These are phyloP conservation scores for Botrytis deweyae DNA, from an alignment of 2,329 filamentous ascomycete genomes.

Conservation along the genomic window DNA sequence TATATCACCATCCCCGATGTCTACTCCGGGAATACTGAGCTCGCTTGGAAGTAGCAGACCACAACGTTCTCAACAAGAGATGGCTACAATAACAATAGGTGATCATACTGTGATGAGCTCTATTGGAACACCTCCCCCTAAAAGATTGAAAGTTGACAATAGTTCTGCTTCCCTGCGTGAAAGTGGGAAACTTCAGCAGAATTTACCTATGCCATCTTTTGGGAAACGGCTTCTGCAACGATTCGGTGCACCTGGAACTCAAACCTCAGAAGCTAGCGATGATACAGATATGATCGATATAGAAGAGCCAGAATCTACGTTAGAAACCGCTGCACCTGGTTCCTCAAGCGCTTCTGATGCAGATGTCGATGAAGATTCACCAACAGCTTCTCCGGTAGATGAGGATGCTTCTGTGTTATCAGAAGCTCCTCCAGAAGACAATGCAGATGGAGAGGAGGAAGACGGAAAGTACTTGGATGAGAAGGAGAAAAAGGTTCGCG, in stretches of 20 bases:
- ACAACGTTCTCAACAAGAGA: constrained; percentile 30
- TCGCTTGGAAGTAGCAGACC: constrained; percentile 29
- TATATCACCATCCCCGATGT: constrained; percentile 31
- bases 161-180: constrained; percentile 17
- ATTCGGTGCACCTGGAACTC: constrained; percentile 36
- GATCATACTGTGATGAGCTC: constrained; percentile 38
- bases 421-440: background rate
- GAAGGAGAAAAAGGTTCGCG: constrained; percentile 36
- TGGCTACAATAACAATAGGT: constrained; percentile 41
- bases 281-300: constrained; percentile 34
- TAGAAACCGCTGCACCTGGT: constrained; percentile 26
- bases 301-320: constrained; percentile 21
- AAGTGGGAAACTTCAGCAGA: constrained; percentile 1
- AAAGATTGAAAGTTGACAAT: constrained; percentile 29
- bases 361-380: constrained; percentile 21
- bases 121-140: constrained; percentile 35
- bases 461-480: constrained; percentile 37
- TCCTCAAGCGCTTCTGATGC: constrained; percentile 19
- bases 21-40: constrained; percentile 31
- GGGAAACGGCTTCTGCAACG: constrained; percentile 36
- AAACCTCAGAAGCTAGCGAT: constrained; percentile 21
- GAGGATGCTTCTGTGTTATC: constrained; percentile 13
- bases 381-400: constrained; percentile 22
- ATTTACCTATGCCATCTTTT: constrained; percentile 32
- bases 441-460: constrained; percentile 21